A percentile compares a stretch with the other conserved stretches of the same genome.
phyloP scores from a whole-genome alignment of 257 asterid genomes.

The Primulina eburnea region DNA sequence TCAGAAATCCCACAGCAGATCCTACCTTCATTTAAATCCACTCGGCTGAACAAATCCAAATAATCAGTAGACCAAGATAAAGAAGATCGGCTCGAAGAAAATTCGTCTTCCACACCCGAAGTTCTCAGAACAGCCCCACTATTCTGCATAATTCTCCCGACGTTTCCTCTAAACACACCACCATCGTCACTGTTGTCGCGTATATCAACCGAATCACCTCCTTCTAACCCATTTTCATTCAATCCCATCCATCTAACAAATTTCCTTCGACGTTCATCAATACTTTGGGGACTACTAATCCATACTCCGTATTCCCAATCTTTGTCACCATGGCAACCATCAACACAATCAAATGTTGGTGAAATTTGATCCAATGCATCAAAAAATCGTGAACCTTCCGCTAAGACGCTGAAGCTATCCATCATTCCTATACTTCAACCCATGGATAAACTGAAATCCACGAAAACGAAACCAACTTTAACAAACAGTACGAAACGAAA shows the following conservation, averaged over 20 bases:
- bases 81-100: conserved; percentile 44
- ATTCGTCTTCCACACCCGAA: conserved; percentile 40
- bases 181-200: conserved; percentile 15
- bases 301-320: conserved; percentile 56
- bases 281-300: conserved; percentile 65
- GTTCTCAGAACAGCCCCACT: conserved; percentile 57
- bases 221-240: conserved; percentile 24
- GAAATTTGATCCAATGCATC: conserved; percentile 69
- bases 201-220: conserved; percentile 25
- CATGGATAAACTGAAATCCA: conserved; percentile 49
- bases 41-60: conserved; percentile 28
- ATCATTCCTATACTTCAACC: conserved; percentile 63
- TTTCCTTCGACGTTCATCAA: conserved; percentile 60
- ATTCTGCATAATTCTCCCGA: conserved; percentile 44
- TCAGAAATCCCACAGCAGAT: conserved; percentile 26
- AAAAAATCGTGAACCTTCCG: conserved; percentile 52
- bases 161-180: conserved; percentile 25
- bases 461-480: conserved; percentile 41
- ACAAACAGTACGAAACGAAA: conserved; percentile 54
- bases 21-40: conserved; percentile 29
- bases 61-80: conserved; percentile 42
- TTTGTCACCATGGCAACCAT: conserved; percentile 27
- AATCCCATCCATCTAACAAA: conserved; percentile 60
- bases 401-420: conserved; percentile 54
- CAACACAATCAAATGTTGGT: conserved; percentile 35